These are phyloP conservation scores for Cardamine chenopodiifolia DNA, from an alignment of 345 rosid genomes.

Conservation along the genomic window DNA sequence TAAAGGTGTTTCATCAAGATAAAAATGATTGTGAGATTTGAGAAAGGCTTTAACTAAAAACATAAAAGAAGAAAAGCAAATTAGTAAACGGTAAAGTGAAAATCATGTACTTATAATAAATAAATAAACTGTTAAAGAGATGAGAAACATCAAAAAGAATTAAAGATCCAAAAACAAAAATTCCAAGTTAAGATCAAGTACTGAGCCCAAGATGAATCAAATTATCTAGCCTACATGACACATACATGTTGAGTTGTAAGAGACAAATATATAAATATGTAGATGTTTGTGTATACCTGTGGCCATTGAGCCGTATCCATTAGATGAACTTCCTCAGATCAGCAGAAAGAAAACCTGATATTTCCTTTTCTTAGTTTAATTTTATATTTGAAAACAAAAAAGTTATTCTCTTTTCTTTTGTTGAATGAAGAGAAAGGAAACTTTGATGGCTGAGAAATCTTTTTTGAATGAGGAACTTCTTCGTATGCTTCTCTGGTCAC, in stretches of 20 bases:
- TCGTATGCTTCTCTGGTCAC: slow-evolving; percentile 47
- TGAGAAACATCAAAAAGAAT: slow-evolving; percentile 23
- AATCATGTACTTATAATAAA: slow-evolving; percentile 37
- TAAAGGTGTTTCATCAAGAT: slow-evolving; percentile 20
- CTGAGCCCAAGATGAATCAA: slow-evolving; percentile 13
- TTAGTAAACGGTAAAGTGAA: slow-evolving; percentile 51
- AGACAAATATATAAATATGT: neutral
- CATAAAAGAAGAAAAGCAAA: slow-evolving; percentile 26
- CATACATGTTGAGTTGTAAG: slow-evolving; percentile 10
- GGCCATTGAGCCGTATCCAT: slow-evolving; percentile 99
- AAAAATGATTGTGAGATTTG: slow-evolving; percentile 22
- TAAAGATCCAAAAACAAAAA: slow-evolving; percentile 45
- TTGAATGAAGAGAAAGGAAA: slow-evolving; percentile 48
- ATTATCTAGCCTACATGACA: slow-evolving; percentile 11
- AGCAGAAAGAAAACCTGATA: slow-evolving; percentile 36
- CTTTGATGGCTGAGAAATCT: slow-evolving; percentile 43
- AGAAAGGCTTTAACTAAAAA: slow-evolving; percentile 28
- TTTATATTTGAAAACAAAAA: slow-evolving; percentile 3
- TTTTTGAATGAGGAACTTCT: slow-evolving; percentile 51
- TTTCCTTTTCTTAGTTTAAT: slow-evolving; percentile 1
- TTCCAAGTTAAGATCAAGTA: slow-evolving; percentile 13
- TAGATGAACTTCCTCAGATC: slow-evolving; percentile 53
- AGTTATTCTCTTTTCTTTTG: slow-evolving; percentile 21
- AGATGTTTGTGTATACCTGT: slow-evolving; percentile 65
- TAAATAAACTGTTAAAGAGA: slow-evolving; percentile 16